Conservation (phyloP, 768 basidiomycete species). For the Hydnum rufescens region DNA sequence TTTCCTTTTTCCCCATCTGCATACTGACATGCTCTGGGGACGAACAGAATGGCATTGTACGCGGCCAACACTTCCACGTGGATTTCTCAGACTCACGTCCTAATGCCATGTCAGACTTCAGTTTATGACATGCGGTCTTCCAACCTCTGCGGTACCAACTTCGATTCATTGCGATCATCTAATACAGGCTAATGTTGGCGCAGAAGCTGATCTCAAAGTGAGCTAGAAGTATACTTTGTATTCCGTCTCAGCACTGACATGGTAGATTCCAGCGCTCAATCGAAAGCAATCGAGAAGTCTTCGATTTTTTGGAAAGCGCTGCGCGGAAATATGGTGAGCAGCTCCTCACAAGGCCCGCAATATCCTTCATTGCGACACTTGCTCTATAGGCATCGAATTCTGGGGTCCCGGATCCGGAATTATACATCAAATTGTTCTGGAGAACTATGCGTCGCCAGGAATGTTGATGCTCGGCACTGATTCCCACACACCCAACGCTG, state of each 20-base stretch:
- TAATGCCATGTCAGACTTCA: constrained; percentile 70
- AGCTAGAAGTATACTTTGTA: background rate
- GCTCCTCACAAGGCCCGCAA: background rate
- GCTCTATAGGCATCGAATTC: constrained; percentile 67
- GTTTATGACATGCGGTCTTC: constrained; percentile 91
- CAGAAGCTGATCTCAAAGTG: constrained; percentile 68
- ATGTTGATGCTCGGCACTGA: constrained; percentile 88
- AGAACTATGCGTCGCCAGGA: constrained; percentile 92
- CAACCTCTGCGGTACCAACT: constrained; percentile 51
- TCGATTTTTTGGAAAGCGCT: constrained; percentile 89
- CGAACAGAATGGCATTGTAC: constrained; percentile 63
- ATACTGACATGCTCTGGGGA: background rate
- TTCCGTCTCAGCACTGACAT: background rate
- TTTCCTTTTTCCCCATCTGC: too few species aligned
- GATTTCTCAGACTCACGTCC: too few species aligned
- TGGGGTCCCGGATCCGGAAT: constrained; percentile 91
- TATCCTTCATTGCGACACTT: background rate
- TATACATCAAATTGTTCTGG: constrained; percentile 95
- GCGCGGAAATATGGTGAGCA: constrained; percentile 47
- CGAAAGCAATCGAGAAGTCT: constrained; percentile 82
- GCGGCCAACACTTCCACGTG: constrained; percentile 15
- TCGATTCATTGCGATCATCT: constrained; percentile 94
- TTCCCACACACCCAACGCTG: constrained; percentile 96
- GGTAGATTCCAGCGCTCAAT: constrained; percentile 43
- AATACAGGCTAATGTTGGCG: constrained; percentile 84